These are phyloP conservation scores for Miscanthus lutarioriparius DNA, from an alignment of 176 grass and related monocot species.

Conservation along the genomic window DNA sequence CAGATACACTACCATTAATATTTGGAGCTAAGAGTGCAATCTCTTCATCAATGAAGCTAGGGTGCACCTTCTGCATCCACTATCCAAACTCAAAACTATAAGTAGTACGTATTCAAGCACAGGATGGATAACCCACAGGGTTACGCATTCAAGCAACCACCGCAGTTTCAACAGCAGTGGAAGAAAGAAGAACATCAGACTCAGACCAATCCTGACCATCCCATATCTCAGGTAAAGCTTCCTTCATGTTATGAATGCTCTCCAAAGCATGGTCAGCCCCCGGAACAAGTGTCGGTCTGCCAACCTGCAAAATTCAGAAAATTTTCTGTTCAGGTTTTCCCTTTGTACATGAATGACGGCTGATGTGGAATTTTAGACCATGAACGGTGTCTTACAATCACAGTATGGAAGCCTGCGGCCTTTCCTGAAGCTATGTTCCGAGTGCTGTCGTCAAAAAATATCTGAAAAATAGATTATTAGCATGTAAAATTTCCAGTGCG, in stretches of 20 bases:
- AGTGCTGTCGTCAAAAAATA: slow-evolving; percentile 69
- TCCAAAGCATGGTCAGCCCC: slow-evolving; percentile 60
- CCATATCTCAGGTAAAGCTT: slow-evolving; percentile 68
- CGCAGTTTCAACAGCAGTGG: slow-evolving; percentile 21
- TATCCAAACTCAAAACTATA: too few relatives aligned
- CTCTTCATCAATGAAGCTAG: background rate
- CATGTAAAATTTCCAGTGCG: background rate
- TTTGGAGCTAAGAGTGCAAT: background rate
- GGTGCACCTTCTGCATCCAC: too few relatives aligned
- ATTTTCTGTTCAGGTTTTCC: background rate
- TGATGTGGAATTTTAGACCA: background rate
- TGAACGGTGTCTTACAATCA: slow-evolving; percentile 48
- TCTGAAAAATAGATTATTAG: slow-evolving; percentile 36
- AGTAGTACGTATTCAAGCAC: too few relatives aligned
- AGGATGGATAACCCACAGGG: background rate
- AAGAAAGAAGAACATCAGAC: slow-evolving; percentile 32
- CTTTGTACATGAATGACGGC: background rate
- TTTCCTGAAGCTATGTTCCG: slow-evolving; percentile 74
- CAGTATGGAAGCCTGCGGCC: slow-evolving; percentile 58
- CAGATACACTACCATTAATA: too few relatives aligned
- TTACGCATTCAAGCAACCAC: slow-evolving; percentile 41
- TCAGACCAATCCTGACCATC: slow-evolving; percentile 22
- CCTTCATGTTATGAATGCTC: slow-evolving; percentile 77
- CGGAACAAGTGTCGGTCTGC: slow-evolving; percentile 33
- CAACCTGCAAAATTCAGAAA: slow-evolving; percentile 51